Base-by-base conservation (phyloP, 1,284 basidiomycete genomes). In the Marasmius sp. region DNA sequence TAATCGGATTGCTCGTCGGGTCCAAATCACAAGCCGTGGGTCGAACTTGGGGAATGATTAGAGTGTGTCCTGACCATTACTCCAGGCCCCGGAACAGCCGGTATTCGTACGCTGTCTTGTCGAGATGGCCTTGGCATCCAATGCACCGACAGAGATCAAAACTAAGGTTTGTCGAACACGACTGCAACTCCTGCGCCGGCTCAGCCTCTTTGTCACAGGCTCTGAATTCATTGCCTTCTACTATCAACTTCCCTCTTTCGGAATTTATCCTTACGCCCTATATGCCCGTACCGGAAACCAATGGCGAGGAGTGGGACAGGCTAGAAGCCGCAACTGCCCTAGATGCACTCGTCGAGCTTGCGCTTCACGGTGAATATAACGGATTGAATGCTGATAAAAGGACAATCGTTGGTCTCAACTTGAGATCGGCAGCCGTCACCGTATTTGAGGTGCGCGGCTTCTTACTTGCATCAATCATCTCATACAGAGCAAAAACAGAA, bases 51-150 rank as follows among this genome's bases (percentile, higher is more conserved):
- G 5, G 27, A 5, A 51, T 55, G 22, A 39, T 22, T 22, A 50
- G 12, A 37, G n/a, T n/a, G 36, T 50, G 10, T 16, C 20, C 9
- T 48, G n/a, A n/a, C 33, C 33, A 48, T 55, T 62, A 16, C 43
- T 57, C 51, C 65, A 89, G 87, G 78, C 77, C 57, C 83, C 82
- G 68, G 89, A 89, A 68, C 77, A 76, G 65, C 80, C 83, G 50
- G 83, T 91, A 5, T 90, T 93, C 68, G 89, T 90, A 0, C 86
- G 95, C 49, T 93, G 92, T 73, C 83, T 99, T 18, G 75, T 95
- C 22, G 96, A 99, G 73, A 79, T 97, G 10, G 90, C 91, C 0
- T 82, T 99, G 22, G 92, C 95, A 3, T 97, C 94, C 36, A 97
- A 98, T 71, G 93, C 94, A 0, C 97, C 97, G 0, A 88, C 91